Base-by-base conservation (phyloP, 2,329 filamentous ascomycete species). In the Nemania bipapillata region DNA sequence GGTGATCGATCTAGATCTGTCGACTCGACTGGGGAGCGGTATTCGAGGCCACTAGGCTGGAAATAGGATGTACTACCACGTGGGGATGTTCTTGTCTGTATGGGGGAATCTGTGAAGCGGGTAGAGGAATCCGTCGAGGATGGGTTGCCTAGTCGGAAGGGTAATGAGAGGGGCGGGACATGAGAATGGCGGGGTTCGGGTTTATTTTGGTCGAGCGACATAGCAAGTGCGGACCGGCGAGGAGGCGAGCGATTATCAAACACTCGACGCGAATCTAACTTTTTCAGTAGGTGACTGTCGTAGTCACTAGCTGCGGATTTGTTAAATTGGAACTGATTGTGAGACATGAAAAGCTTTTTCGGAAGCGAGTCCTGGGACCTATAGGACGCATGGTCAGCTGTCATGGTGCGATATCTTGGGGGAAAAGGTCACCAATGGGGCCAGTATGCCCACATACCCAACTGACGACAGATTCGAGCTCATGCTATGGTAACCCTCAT, bases 261-360 rank as follows among this genome's bases (percentile, higher is more conserved):
- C 0, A 79, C 80, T 42, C 83, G 80, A 42, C 82, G 77, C 1
- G 83, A 81, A 65, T 87, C 83, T n/a, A 89, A 80, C 77, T 86
- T 89, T 76, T 85, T 86, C 67, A 87, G 83, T 74, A 88, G 82
- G 59, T 79, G 82, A 66, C 81, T 83, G 67, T 85, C 84, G 60
- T 87, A 83, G 15, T 84, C 79, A 52, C 70, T 79, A 17, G 65
- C 70, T 12, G 70, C 85, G 79, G 72, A 83, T 81, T 70, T 75
- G 58, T 77, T 76, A 70, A 86, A 85, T 65, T 85, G 81, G 65
- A 82, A 86, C 45, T 81, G 83, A 71, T 81, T 83, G 72, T 86
- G 85, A 68, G 83, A 83, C 63, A 85, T 80, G 63, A 86, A 84
- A 57, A 87, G 84, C n/a, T 80, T 79, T 40, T 81, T 76, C 0